Base-by-base conservation (phyloP, 2,329 filamentous ascomycete genomes). In the Chrysoporthe austroafricana region DNA sequence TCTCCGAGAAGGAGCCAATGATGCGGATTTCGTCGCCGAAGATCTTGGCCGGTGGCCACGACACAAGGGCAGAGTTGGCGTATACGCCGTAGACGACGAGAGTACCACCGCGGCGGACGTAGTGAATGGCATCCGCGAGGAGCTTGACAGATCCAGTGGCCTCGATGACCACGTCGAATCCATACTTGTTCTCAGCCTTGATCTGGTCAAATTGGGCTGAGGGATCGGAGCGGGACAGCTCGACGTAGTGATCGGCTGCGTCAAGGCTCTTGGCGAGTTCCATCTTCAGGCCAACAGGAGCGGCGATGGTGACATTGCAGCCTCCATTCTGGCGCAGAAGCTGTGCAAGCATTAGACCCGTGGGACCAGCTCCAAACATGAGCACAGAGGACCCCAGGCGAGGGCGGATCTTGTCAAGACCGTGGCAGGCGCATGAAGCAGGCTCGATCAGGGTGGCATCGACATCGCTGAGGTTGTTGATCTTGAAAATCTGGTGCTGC, bases 141-240 rank as follows among this genome's bases (percentile, higher is more conserved):
- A 93, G 89, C 77, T 87, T 88, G 58, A 86, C 82, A 63, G 85
- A 90, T 21, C 90, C 90, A 14, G 90, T 92, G 46, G 90, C 90
- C 80, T 92, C 88, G 32, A 91, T 85, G 34, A 91, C 81, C 70
- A 92, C 88, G 72, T 93, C 90, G 74, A 93, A 93, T 3, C 90
- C 90, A 73, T 92, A 88, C 0, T 90, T 89, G 77, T 92, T 88
- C 58, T 88, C 84, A 54, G 80, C 78, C 79, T 88, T 88, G 70
- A 93, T 79, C 73, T 88, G 80, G 57, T 84, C 80, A 76, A 91
- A 90, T 74, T 91, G 88, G 18, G 82, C 83, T 48, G 81, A 78
- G 6, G 88, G 83, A 70, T 88, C 81, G 72, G 80, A 79, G 74
- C 83, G 83, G 69, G 83, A 84, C 59, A 88, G 81, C 73, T 85